Percentiles rank a stretch among this genome's conserved stretches.
Evolutionary conservation across 768 basidiomycete species (phyloP).

Genomic region (Lentinula guzmanii): DNA sequence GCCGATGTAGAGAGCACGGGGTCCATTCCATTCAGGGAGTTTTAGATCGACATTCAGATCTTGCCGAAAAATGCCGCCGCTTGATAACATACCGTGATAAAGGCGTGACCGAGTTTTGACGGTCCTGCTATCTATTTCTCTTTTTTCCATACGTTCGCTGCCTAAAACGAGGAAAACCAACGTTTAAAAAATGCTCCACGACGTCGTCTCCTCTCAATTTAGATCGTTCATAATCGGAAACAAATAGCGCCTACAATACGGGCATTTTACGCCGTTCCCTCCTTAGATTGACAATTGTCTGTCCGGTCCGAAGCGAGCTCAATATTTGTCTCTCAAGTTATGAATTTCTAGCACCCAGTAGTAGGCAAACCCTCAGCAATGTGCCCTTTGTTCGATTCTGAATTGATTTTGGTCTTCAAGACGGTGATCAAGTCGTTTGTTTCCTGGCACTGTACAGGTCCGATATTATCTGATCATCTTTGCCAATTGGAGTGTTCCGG

Average conservation of each 20-base stretch:
- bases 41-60: background rate
- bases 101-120: background rate
- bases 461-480: background rate
- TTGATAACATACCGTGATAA: background rate
- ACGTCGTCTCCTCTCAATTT: background rate
- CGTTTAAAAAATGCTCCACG: background rate
- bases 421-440: background rate
- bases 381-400: too few species aligned
- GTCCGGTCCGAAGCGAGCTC: background rate
- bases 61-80: conserved; percentile 1
- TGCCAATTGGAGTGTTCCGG: background rate
- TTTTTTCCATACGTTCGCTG: background rate
- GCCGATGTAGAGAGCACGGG: conserved; percentile 6
- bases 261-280: background rate
- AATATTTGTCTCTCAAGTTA: background rate
- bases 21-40: conserved; percentile 6
- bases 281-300: background rate
- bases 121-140: background rate
- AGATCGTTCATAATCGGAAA: background rate
- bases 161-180: background rate
- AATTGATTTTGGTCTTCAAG: too few species aligned
- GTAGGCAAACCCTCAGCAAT: too few species aligned
- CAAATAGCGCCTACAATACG: background rate
- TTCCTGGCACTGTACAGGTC: background rate
- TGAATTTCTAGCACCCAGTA: too few species aligned